Evolutionary conservation across 208 protist genomes (phyloP).

Genomic region (Wallacemonas sp.): DNA sequence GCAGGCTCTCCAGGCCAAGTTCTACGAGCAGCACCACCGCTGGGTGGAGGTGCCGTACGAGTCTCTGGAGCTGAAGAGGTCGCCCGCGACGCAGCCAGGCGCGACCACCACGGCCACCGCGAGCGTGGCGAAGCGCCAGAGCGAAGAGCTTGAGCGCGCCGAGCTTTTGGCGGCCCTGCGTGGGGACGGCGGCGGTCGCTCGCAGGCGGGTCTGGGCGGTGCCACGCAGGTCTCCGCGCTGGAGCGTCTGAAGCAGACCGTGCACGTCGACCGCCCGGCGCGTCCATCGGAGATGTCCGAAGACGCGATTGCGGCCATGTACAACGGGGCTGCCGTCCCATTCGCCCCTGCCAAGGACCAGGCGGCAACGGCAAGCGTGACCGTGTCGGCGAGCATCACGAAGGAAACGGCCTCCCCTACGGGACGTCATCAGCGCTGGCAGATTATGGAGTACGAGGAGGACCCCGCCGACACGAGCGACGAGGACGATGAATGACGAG

Average conservation of each 20-base stretch:
- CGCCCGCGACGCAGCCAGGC: neutral
- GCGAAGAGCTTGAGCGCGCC: conserved; percentile 33
- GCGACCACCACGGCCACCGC: neutral
- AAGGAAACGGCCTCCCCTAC: conserved; percentile 32
- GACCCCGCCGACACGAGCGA: conserved; percentile 29
- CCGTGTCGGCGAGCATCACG: neutral
- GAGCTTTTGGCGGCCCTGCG: conserved; percentile 27
- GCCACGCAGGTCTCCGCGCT: neutral
- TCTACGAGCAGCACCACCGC: conserved; percentile 71
- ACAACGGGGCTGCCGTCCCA: neutral
- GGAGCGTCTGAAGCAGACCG: conserved; percentile 23
- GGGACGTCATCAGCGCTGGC: conserved; percentile 54
- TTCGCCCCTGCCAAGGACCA: neutral
- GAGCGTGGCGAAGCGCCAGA: neutral
- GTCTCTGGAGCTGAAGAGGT: conserved; percentile 34
- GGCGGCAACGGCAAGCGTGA: no score
- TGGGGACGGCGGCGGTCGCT: no score
- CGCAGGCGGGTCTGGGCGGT: no score
- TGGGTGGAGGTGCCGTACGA: conserved; percentile 84
- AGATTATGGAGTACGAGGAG: conserved; percentile 81
- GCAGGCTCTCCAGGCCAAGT: conserved; percentile 75
- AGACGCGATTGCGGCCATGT: conserved; percentile 21
- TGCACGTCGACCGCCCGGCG: conserved; percentile 33
- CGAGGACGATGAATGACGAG: conserved; percentile 21
- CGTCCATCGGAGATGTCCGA: conserved; percentile 29